Base-by-base conservation (phyloP, 805 yeast genomes). In the Candida tallmaniae region DNA sequence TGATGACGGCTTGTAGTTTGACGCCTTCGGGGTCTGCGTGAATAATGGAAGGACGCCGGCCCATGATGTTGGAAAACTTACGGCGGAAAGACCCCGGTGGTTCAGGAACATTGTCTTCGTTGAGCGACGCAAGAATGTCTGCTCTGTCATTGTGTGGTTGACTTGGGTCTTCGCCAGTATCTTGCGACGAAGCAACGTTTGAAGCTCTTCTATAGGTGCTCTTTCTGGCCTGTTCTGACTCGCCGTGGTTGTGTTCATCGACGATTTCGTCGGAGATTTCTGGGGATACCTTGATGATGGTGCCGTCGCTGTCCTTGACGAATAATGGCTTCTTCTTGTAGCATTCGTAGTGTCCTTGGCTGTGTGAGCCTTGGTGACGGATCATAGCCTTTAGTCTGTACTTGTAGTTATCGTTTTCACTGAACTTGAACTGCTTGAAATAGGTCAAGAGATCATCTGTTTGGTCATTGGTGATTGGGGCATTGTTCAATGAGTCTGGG, bases 321-420 rank as follows among this genome's bases (percentile, higher is more conserved):
- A 69, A 71, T 3, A 71, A 54, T 2, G 93, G 90, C 52, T 88
- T 89, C 31, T 77, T 78, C 42, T 83, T 79, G 53, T 77, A 86
- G 48, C 96, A 85, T 49, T 89, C 95, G 53, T 88, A 89, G 52
- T 89, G 97, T 1, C 97, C 97, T 28, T 78, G 74, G 14, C 79
- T 72, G 56, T 89, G 97, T 1, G 90, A 78, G 0, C 98, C 98
- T 29, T 80, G 76, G 54, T 93, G 97, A 44, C 88, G 73, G 13
- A 93, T 78, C 41, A 86, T 63, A 0, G 96, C 83, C 41, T 71
- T 74, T 23, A 93, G 65, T 40, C 65, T 64, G 54, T 85, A 88
- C 26, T 62, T 69, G 40, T 58, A 62, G 22, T 52, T 53, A 42
- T 62, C 68, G 38, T 65, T 63, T 6, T 62, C 70, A 44, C 57